phyloP scores from a whole-genome alignment of 1,139 yeast species.

The Debaryomyces udenii region DNA sequence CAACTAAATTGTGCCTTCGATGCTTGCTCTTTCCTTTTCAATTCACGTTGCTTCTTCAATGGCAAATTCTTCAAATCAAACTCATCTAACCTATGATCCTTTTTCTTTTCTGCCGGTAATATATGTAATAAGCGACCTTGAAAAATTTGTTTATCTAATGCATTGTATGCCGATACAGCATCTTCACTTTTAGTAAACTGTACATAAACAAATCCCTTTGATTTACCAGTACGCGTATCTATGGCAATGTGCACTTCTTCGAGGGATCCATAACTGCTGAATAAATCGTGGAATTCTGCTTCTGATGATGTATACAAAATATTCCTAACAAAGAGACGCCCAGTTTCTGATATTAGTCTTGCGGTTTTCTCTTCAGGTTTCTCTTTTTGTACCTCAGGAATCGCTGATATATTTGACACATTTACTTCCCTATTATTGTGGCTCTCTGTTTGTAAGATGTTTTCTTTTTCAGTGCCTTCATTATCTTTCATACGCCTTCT shows the following conservation, averaged over 20 bases:
- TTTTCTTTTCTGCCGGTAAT: constrained; percentile 81
- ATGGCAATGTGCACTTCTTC: constrained; percentile 89
- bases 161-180: constrained; percentile 75
- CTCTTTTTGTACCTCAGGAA: constrained; percentile 11
- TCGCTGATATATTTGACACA: constrained; percentile 17
- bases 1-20: constrained; percentile 86
- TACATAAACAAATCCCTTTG: constrained; percentile 92
- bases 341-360: constrained; percentile 64
- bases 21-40: constrained; percentile 83
- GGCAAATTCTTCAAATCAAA: constrained; percentile 90
- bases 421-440: constrained; percentile 6
- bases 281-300: constrained; percentile 68
- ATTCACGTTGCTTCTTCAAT: constrained; percentile 83
- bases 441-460: constrained; percentile 12
- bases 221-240: constrained; percentile 85
- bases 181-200: constrained; percentile 66
- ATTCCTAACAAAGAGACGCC: constrained; percentile 87
- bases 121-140: constrained; percentile 94
- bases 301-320: constrained; percentile 81
- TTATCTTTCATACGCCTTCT: constrained; percentile 72
- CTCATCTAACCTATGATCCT: constrained; percentile 80
- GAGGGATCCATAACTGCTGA: constrained; percentile 57
- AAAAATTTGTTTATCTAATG: constrained; percentile 83
- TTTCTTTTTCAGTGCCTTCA: constrained; percentile 22
- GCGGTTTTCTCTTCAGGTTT: constrained; percentile 42